A percentile compares a stretch with the other conserved stretches of the same genome.
These are phyloP conservation scores for Pythium phragmiticola DNA, from an alignment of 352 stramenopile genomes.

Conservation along the genomic window DNA sequence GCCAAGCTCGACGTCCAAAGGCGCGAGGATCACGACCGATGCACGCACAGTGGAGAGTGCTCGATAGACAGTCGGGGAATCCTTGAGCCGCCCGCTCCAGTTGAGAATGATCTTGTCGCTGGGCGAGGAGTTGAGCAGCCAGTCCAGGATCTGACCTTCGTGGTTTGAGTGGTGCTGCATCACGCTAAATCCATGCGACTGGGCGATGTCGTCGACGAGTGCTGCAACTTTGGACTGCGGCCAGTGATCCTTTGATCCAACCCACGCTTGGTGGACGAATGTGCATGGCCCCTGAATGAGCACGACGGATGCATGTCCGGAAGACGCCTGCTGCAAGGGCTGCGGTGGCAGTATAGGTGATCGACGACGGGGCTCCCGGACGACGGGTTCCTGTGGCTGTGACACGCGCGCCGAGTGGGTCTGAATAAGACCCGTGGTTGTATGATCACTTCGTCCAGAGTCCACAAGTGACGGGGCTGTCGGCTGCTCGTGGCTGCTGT, in stretches of 20 bases:
- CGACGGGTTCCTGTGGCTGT: not conserved
- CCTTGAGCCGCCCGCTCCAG: slow-evolving; percentile 37
- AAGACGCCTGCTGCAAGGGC: not conserved
- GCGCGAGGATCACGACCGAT: slow-evolving; percentile 35
- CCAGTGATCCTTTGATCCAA: slow-evolving; percentile 4
- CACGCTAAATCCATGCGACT: slow-evolving; percentile 8
- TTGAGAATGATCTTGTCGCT: slow-evolving; percentile 36
- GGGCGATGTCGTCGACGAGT: not conserved
- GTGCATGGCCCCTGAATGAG: slow-evolving; percentile 22
- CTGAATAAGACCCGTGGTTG: not conserved
- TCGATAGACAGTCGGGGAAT: slow-evolving; percentile 34
- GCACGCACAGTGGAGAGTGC: slow-evolving; percentile 34
- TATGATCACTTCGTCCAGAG: not conserved
- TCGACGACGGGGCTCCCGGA: not conserved
- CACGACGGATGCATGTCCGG: slow-evolving; percentile 1
- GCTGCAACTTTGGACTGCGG: not conserved
- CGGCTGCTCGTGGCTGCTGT: slow-evolving; percentile 7
- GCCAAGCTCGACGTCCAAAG: slow-evolving; percentile 34
- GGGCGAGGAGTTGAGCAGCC: slow-evolving; percentile 22
- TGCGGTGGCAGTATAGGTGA: not conserved
- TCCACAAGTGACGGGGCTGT: too few species aligned
- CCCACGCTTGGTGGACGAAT: slow-evolving; percentile 15
- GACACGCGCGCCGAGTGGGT: not conserved
- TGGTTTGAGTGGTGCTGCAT: slow-evolving; percentile 28
- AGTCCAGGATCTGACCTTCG: slow-evolving; percentile 38